Conservation (phyloP, 2,329 filamentous ascomycete genomes). For the Aschersonia sp. region DNA sequence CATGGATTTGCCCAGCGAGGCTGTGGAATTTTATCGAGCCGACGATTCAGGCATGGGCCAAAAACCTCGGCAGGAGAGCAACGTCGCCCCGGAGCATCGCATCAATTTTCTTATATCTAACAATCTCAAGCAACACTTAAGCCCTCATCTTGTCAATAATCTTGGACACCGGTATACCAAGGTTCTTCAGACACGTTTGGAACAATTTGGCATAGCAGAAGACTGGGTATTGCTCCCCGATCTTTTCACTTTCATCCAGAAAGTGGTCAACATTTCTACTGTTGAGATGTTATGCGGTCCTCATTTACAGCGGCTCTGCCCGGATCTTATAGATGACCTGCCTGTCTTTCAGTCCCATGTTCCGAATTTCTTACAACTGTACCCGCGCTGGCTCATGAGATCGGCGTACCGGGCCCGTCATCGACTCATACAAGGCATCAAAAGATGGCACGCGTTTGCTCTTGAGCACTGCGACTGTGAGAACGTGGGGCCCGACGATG, state of each 20-base stretch:
- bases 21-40: not conserved
- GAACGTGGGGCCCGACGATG: not conserved
- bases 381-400: not conserved
- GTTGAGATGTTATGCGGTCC: not conserved
- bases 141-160: not conserved
- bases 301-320: not conserved
- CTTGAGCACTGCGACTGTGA: not conserved
- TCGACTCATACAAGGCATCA: not conserved
- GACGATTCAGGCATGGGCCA: not conserved
- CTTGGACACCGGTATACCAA: not conserved
- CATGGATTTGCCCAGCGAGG: not conserved
- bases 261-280: not conserved
- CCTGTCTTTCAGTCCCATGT: not conserved
- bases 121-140: not conserved
- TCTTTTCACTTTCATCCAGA: not conserved
- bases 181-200: not conserved
- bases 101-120: not conserved
- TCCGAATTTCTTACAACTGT: not conserved
- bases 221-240: not conserved
- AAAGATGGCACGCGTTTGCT: not conserved
- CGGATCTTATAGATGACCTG: not conserved
- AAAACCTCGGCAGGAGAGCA: not conserved
- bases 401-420: not conserved
- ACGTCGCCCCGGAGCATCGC: not conserved
- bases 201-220: not conserved